These are phyloP conservation scores for Vickermania spadyakhi DNA, from an alignment of 208 protist species.

Conservation along the genomic window DNA sequence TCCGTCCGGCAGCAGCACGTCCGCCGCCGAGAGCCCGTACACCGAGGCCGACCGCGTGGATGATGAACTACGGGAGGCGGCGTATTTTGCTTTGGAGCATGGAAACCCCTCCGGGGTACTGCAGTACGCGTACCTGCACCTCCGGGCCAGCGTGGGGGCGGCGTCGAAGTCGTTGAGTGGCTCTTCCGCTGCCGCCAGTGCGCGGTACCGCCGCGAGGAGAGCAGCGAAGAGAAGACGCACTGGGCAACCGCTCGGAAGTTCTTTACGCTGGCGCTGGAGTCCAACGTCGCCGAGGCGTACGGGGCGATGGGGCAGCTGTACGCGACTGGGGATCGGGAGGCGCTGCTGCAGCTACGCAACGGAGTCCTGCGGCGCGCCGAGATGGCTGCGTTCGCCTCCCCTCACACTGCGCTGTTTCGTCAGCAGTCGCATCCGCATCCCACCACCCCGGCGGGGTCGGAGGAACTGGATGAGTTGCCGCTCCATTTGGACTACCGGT, in stretches of 20 bases:
- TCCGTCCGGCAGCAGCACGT: not conserved
- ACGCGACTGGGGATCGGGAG: slow-evolving; percentile 33
- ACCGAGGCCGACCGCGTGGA: not conserved
- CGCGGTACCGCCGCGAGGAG: slow-evolving; percentile 3
- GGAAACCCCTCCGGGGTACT: not conserved
- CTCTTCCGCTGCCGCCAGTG: not conserved
- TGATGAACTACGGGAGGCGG: not conserved
- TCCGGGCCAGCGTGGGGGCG: not conserved
- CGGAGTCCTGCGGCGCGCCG: not conserved
- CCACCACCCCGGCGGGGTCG: not conserved
- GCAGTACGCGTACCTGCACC: not conserved
- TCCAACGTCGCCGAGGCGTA: slow-evolving; percentile 15
- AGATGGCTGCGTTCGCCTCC: not conserved
- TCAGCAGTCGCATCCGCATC: no score
- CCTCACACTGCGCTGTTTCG: not conserved
- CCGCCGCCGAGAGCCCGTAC: not conserved
- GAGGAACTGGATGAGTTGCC: slow-evolving; percentile 4
- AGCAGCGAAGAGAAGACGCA: slow-evolving; percentile 24
- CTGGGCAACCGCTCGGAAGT: slow-evolving; percentile 18
- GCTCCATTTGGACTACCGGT: slow-evolving; percentile 33
- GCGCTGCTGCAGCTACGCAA: slow-evolving; percentile 6
- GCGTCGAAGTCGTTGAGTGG: not conserved
- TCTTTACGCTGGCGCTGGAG: not conserved
- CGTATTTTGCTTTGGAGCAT: not conserved
- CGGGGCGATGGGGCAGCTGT: slow-evolving; percentile 60